Conservation (phyloP, 2,329 filamentous ascomycete genomes). For the Fusarium xyrophilum region DNA sequence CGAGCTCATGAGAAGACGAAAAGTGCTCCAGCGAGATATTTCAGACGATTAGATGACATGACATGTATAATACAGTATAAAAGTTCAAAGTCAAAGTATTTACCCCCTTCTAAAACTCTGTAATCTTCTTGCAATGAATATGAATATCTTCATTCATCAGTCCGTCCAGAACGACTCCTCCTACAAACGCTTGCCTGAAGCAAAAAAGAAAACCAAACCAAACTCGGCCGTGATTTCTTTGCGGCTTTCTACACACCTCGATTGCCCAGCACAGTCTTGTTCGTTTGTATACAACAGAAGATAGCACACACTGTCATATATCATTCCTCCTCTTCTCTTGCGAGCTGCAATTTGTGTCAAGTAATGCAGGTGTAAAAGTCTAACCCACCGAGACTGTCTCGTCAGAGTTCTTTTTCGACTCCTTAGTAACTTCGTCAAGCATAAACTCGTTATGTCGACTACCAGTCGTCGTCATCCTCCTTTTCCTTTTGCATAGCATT, state of each 20-base stretch:
- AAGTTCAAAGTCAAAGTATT: constrained; percentile 20
- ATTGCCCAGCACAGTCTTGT: constrained; percentile 41
- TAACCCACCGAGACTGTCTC: constrained; percentile 19
- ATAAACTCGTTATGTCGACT: constrained; percentile 39
- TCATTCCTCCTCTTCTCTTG: constrained; percentile 26
- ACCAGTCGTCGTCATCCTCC: constrained; percentile 76
- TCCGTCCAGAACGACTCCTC: not conserved
- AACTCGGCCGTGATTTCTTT: constrained; percentile 34
- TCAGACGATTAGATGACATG: constrained; percentile 42
- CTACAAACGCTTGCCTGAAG: constrained; percentile 28
- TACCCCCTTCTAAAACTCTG: constrained; percentile 27
- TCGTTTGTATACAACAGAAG: constrained; percentile 37
- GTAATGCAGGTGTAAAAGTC: constrained; percentile 8
- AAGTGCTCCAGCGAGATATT: constrained; percentile 45
- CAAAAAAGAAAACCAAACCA: constrained; percentile 38
- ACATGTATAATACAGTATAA: constrained; percentile 29
- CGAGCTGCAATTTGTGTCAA: constrained; percentile 16
- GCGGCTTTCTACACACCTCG: constrained; percentile 27
- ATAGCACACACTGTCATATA: constrained; percentile 16
- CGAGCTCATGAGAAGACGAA: constrained; percentile 68
- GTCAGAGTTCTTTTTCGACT: constrained; percentile 28
- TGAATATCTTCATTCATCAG: constrained; percentile 14
- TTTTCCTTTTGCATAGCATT: constrained; percentile 75
- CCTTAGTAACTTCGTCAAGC: constrained; percentile 34
- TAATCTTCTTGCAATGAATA: constrained; percentile 23